Conservation (phyloP, 305 asterid genomes). For the Fraxinus baroniana region DNA sequence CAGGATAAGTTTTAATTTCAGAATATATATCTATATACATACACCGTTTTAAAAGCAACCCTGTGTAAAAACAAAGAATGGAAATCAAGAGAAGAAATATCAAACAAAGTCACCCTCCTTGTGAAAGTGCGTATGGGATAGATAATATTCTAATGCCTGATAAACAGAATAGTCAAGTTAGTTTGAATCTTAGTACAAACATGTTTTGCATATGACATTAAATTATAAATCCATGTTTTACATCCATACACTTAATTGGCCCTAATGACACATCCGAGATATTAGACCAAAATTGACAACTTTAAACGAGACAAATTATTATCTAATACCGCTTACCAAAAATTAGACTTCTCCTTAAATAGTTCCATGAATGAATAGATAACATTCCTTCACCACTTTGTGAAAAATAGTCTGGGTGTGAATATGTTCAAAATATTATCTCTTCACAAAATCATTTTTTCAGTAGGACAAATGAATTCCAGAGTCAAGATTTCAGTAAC, state of each 20-base stretch:
- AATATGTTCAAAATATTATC: neutral
- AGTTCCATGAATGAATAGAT: neutral
- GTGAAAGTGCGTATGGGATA: conserved; percentile 29
- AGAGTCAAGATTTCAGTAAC: neutral
- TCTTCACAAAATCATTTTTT: neutral
- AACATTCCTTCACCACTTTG: neutral
- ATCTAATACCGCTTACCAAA: too few species aligned
- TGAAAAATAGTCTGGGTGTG: neutral
- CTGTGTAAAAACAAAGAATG: neutral
- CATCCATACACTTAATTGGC: too few species aligned
- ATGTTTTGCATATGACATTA: neutral
- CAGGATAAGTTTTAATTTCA: conserved; percentile 3
- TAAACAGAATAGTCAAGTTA: neutral
- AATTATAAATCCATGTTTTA: neutral
- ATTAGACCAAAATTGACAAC: too few species aligned
- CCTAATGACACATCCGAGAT: too few species aligned
- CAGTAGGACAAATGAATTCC: neutral
- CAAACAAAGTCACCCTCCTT: conserved; percentile 30
- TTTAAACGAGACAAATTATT: too few species aligned
- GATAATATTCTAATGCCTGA: conserved; percentile 21
- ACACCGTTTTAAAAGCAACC: conserved; percentile 31
- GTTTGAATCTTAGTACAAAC: neutral
- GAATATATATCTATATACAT: conserved; percentile 28
- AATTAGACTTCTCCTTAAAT: neutral
- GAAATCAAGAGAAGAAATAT: neutral